Base-by-base conservation (phyloP, 805 yeast species). In the Blastobotrys chiropterorum region DNA sequence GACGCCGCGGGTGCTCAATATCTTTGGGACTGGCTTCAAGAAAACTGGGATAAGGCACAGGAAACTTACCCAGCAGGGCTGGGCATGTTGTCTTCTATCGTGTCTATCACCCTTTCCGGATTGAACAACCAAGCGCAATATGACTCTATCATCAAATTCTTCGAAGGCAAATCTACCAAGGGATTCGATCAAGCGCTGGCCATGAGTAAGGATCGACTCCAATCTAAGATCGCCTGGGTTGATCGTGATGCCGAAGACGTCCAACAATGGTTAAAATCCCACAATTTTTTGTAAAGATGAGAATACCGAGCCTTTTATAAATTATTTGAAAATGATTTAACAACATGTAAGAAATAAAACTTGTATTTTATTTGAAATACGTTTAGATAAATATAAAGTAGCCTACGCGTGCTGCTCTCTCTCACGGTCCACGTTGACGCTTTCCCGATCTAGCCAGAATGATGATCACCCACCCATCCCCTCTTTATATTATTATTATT, bases 41-140 rank as follows among this genome's bases (percentile, higher is more conserved):
- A 54, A 13, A 83, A 90, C 68, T 92, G 95, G 92, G 89, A 81
- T 52, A 76, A 72, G 44, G 64, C 92, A 54, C 70, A 71, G 60
- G 76, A 80, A 66, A 72, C 77, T 62, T 77, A 89, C 65, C 96
- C 97, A 48, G 88, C 95, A 14, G 85, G 88, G 11, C 76, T 85
- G 57, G 76, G 89, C 20, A 81, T 90, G 87, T 74, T 92, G 61
- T 85, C 92, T 17, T 74, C 83, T 16, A 82, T 94, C 53, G 85
- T 92, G 40, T 73, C 76, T 31, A 56, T 85, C 38, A 71, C 83
- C 46, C 77, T 86, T 40, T 69, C 81, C 20, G 81, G 85, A 1
- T 83, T 81, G 69, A 77, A 89, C 26, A 77, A 79, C 50, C 66
- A 68, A 38, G 47, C 38, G 2, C 80, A 81, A 56, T 74, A 75